Conservation (phyloP, 177 flowering plant genomes). For the Vitis hybrid region DNA sequence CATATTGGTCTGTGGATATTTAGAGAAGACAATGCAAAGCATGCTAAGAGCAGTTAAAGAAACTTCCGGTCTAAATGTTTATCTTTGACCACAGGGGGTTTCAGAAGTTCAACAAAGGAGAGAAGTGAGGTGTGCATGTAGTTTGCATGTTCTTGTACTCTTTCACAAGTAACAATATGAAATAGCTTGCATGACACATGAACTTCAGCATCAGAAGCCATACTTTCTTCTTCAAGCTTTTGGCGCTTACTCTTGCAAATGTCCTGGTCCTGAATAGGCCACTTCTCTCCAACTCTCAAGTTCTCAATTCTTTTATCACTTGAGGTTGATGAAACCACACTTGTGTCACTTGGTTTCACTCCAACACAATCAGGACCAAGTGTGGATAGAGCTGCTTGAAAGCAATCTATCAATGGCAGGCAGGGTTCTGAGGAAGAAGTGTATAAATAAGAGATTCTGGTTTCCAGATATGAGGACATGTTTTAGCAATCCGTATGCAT, state of each 20-base stretch:
- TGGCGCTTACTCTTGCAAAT: conserved; percentile 50
- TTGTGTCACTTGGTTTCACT: conserved; percentile 20
- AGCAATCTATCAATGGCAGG: conserved; percentile 59
- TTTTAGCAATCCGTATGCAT: conserved; percentile 64
- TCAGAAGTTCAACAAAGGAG: conserved; percentile 49
- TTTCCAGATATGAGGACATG: conserved; percentile 76
- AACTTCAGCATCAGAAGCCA: conserved; percentile 20
- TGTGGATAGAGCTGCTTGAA: conserved; percentile 49
- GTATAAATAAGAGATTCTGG: conserved; percentile 63
- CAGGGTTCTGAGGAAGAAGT: conserved; percentile 59
- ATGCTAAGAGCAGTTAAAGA: conserved; percentile 76
- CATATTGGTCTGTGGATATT: conserved; percentile 43
- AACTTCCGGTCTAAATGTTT: conserved; percentile 44
- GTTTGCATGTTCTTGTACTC: conserved; percentile 46
- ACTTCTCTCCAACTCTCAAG: conserved; percentile 53
- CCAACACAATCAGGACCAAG: conserved; percentile 62
- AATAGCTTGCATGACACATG: conserved; percentile 14
- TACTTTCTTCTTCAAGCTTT: conserved; percentile 38
- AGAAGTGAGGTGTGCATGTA: conserved; percentile 41
- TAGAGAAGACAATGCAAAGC: conserved; percentile 68
- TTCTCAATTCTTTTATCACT: conserved; percentile 27
- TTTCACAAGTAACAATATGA: conserved; percentile 16
- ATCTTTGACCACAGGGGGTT: conserved; percentile 34
- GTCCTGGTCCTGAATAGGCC: conserved; percentile 36
- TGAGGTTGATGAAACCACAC: conserved; percentile 12